Conservation (phyloP, 2,329 filamentous ascomycete genomes). For the Orbilia blumenaviensis region DNA sequence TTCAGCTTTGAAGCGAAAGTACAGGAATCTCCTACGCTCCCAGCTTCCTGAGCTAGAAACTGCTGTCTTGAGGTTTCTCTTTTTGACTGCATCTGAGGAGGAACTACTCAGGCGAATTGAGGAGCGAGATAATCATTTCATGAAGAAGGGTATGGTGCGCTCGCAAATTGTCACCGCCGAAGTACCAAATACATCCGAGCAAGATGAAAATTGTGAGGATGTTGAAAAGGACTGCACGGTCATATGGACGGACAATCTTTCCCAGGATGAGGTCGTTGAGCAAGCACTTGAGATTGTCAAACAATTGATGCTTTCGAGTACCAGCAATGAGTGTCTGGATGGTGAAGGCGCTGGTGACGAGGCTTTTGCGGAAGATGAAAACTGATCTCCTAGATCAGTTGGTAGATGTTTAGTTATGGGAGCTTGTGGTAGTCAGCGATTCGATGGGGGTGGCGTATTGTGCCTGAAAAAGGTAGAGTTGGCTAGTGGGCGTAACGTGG, state of each 20-base stretch:
- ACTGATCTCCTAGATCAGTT: not conserved
- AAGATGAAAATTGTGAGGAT: not conserved
- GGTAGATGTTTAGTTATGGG: too few species aligned
- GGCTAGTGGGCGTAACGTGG: too few species aligned
- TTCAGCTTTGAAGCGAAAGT: conserved; percentile 78
- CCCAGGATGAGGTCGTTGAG: conserved; percentile 41
- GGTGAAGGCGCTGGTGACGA: not conserved
- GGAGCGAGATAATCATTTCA: conserved; percentile 43
- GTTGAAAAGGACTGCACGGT: conserved; percentile 38
- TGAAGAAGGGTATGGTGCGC: conserved; percentile 50
- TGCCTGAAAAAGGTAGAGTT: too few species aligned
- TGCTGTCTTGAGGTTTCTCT: conserved; percentile 28
- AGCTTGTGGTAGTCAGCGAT: too few species aligned
- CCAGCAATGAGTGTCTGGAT: not conserved
- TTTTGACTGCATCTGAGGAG: conserved; percentile 45
- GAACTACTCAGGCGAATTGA: conserved; percentile 40
- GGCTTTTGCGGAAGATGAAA: not conserved
- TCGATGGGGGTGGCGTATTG: too few species aligned
- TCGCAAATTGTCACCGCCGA: conserved; percentile 47
- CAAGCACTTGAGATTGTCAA: conserved; percentile 37
- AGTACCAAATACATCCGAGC: conserved; percentile 21
- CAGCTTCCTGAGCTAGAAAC: conserved; percentile 23
- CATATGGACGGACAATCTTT: conserved; percentile 40
- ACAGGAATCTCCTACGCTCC: conserved; percentile 41
- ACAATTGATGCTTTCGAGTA: conserved; percentile 30